Conservation (phyloP, 2,329 filamentous ascomycete species). For the Arthrinium phaeospermum region DNA sequence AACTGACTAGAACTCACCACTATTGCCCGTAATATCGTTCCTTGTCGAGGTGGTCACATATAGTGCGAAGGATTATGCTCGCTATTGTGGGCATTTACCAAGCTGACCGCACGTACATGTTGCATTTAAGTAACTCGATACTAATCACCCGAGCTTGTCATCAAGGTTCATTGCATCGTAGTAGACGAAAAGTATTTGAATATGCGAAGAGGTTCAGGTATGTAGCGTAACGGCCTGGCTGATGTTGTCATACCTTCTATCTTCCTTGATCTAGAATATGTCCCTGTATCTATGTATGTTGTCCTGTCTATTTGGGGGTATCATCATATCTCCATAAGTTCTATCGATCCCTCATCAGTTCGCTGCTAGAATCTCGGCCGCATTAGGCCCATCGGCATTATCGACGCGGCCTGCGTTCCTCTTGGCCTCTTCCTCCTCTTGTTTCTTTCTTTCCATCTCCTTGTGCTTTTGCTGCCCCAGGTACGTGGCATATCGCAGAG, state of each 20-base stretch:
- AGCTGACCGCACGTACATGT: too few species aligned
- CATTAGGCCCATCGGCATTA: conserved; percentile 54
- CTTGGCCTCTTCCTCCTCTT: conserved; percentile 49
- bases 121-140: too few species aligned
- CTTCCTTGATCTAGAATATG: not conserved
- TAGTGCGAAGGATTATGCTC: too few species aligned
- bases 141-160: too few species aligned
- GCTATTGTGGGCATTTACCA: too few species aligned
- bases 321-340: conserved; percentile 26
- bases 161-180: too few species aligned
- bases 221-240: too few species aligned
- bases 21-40: not conserved
- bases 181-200: too few species aligned
- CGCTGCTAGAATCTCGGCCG: conserved; percentile 63
- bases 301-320: conserved; percentile 34
- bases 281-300: conserved; percentile 26
- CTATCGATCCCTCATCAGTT: conserved; percentile 43
- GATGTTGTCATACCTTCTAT: too few species aligned
- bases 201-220: too few species aligned
- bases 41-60: not conserved
- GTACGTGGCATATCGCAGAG: conserved; percentile 65
- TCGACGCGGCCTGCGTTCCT: conserved; percentile 53
- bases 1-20: not conserved
- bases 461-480: conserved; percentile 55
- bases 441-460: conserved; percentile 50